phyloP scores from a whole-genome alignment of 345 rosid genomes.

The Abelmoschus esculentus region DNA sequence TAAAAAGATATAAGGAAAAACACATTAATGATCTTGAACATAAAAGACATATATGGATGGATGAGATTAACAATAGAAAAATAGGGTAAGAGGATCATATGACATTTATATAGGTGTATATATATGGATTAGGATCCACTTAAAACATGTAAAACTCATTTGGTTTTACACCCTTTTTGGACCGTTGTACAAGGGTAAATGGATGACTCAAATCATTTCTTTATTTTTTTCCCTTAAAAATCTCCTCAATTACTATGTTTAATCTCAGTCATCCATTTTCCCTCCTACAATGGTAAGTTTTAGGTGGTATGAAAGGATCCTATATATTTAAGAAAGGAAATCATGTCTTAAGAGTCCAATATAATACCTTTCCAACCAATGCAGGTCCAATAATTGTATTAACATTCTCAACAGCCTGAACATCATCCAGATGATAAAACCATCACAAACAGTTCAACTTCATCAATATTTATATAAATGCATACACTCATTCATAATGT shows the following conservation, averaged over 20 bases:
- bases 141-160: too few species aligned
- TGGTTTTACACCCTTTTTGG: too few species aligned
- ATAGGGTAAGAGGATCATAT: too few species aligned
- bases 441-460: not conserved
- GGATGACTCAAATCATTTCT: too few species aligned
- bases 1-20: not conserved
- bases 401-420: slow-evolving; percentile 57
- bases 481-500: not conserved
- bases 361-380: slow-evolving; percentile 53
- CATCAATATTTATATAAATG: not conserved
- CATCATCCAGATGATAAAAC: slow-evolving; percentile 8
- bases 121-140: too few species aligned
- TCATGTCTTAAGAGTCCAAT: not conserved
- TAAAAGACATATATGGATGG: not conserved
- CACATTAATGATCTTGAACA: not conserved
- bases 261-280: too few species aligned
- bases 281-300: too few species aligned
- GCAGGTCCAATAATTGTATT: slow-evolving; percentile 55
- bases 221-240: too few species aligned
- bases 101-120: too few species aligned
- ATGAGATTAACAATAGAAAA: too few species aligned
- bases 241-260: too few species aligned
- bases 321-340: not conserved
- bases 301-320: not conserved
- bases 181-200: too few species aligned